Evolutionary conservation across 2,329 filamentous ascomycete genomes (phyloP).

Genomic region (Berkeleyomyces basicola): DNA sequence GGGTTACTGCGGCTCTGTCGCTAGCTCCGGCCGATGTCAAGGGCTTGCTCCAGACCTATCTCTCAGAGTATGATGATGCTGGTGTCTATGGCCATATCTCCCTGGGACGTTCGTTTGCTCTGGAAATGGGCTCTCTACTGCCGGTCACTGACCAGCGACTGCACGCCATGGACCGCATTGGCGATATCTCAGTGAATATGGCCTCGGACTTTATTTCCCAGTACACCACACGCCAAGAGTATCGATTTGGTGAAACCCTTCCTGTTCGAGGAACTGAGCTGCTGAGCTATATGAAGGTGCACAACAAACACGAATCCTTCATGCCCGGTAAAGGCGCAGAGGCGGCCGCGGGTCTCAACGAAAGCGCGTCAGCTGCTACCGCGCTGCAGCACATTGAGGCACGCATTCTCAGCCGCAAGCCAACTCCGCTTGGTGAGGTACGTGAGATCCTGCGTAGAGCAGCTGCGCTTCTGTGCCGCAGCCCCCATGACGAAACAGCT

Average conservation of each 20-base stretch:
- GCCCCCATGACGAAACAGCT: conserved; percentile 55
- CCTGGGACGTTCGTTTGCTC: conserved; percentile 79
- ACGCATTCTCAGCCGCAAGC: conserved; percentile 50
- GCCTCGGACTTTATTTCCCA: conserved; percentile 93
- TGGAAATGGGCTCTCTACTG: conserved; percentile 79
- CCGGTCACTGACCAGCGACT: conserved; percentile 75
- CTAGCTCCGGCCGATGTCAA: conserved; percentile 88
- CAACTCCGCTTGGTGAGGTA: conserved; percentile 56
- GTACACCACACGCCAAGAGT: conserved; percentile 92
- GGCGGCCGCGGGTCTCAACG: conserved; percentile 17
- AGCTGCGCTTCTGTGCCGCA: conserved; percentile 70
- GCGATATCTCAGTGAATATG: conserved; percentile 65
- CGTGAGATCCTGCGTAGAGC: conserved; percentile 70
- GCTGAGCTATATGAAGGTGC: conserved; percentile 35
- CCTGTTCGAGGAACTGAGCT: conserved; percentile 52
- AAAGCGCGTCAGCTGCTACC: conserved; percentile 42
- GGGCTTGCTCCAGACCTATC: conserved; percentile 84
- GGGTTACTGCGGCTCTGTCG: conserved; percentile 67
- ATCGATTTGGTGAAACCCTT: conserved; percentile 67
- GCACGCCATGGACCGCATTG: conserved; percentile 60
- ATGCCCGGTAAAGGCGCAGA: conserved; percentile 29
- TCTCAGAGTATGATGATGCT: conserved; percentile 88
- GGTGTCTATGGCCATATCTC: conserved; percentile 75
- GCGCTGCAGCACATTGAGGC: conserved; percentile 58
- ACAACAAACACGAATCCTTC: conserved; percentile 35